Conservation (phyloP, 805 yeast genomes). For the Pichia insulana region DNA sequence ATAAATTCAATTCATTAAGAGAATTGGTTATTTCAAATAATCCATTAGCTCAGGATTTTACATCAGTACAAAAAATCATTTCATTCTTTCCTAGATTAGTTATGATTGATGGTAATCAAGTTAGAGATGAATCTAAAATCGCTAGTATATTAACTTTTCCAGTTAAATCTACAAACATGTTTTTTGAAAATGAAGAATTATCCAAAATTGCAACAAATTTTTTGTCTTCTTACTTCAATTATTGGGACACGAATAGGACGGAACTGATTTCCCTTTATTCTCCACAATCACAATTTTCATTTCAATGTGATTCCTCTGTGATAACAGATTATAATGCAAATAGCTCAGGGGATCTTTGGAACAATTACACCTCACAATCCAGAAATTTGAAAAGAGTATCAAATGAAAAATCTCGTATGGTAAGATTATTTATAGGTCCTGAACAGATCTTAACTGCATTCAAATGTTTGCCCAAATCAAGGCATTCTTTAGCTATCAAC, state of each 20-base stretch:
- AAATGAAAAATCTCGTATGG: slow-evolving; percentile 43
- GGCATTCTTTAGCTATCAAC: slow-evolving; percentile 55
- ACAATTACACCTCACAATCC: slow-evolving; percentile 62
- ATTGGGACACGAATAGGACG: slow-evolving; percentile 75
- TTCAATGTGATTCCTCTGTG: slow-evolving; percentile 64
- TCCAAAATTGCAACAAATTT: slow-evolving; percentile 70
- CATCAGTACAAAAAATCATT: slow-evolving; percentile 53
- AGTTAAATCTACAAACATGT: slow-evolving; percentile 48
- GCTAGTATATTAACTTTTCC: slow-evolving; percentile 46
- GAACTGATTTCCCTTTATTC: slow-evolving; percentile 71
- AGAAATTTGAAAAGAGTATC: slow-evolving; percentile 66
- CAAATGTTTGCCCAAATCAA: slow-evolving; percentile 64
- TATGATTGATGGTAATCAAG: slow-evolving; percentile 66
- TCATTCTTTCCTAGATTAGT: slow-evolving; percentile 71
- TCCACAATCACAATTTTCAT: slow-evolving; percentile 74
- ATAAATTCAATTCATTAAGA: slow-evolving; percentile 62
- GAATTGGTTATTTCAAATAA: slow-evolving; percentile 76
- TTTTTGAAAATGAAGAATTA: slow-evolving; percentile 71
- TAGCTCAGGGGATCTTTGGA: slow-evolving; percentile 35
- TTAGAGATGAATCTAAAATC: slow-evolving; percentile 66
- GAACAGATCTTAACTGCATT: slow-evolving; percentile 56
- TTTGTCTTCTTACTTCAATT: slow-evolving; percentile 59
- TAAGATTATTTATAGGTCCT: slow-evolving; percentile 60
- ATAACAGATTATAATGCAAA: slow-evolving; percentile 21
- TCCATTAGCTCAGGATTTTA: slow-evolving; percentile 44